Percentiles rank a stretch among this genome's conserved stretches.
Conservation (phyloP, 148 eudicot genomes). For the Dysphania ambrosioides region DNA sequence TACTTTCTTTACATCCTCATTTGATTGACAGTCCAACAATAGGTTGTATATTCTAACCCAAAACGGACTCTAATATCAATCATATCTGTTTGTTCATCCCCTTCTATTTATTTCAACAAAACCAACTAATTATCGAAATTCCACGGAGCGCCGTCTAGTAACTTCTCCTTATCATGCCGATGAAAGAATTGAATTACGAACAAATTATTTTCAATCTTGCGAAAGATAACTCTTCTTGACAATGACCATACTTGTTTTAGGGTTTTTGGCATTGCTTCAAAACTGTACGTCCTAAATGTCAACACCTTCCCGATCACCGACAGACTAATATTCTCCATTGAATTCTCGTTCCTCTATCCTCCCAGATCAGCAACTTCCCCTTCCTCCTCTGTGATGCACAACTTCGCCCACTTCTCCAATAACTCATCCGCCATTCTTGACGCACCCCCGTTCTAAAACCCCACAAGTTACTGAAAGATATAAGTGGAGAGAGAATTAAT, state of each 20-base stretch:
- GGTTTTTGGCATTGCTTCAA: no score
- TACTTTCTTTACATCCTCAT: fast-evolving
- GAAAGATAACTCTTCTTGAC: neutral
- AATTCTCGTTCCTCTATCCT: no score
- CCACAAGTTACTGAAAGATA: no score
- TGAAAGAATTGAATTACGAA: neutral
- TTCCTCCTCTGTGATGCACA: no score
- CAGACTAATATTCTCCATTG: no score
- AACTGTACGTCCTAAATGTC: neutral
- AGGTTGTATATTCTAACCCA: neutral
- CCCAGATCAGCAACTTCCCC: no score
- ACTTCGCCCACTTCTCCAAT: no score
- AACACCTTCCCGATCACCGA: neutral
- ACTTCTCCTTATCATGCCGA: neutral
- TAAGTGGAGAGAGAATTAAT: no score
- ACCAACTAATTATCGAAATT: no score
- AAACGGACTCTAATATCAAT: neutral
- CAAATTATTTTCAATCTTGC: neutral
- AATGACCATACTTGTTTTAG: neutral
- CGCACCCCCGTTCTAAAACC: no score
- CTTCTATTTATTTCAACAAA: neutral
- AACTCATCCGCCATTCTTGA: no score
- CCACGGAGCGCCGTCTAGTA: no score
- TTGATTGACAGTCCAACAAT: neutral
- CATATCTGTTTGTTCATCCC: neutral